A percentile compares a stretch with the other conserved stretches of the same genome.
phyloP scores from a whole-genome alignment of 257 asterid species.

The Craterostigma plantagineum region DNA sequence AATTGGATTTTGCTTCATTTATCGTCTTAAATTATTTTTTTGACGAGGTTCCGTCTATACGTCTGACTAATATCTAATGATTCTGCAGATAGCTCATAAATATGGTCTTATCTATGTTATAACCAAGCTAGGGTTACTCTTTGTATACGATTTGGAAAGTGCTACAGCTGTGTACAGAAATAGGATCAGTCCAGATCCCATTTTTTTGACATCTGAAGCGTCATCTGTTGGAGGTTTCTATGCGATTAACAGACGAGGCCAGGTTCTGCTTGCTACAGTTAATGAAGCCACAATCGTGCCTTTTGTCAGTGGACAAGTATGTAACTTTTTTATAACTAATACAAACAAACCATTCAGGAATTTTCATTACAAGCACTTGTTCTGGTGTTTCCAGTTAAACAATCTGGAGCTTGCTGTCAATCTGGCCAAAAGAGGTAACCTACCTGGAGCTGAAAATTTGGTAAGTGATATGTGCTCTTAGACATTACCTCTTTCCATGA shows the following conservation, averaged over 20 bases:
- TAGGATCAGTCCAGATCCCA: conserved; percentile 98
- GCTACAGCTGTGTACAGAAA: conserved; percentile 95
- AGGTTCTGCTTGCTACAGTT: conserved; percentile 88
- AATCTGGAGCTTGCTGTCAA: conserved; percentile 99
- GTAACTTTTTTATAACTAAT: conserved; percentile 10
- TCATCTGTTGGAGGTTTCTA: conserved; percentile 89
- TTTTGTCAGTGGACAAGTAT: conserved; percentile 95
- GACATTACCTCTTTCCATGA: conserved; percentile 4
- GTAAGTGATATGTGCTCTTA: conserved; percentile 25
- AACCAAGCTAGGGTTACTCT: conserved; percentile 96
- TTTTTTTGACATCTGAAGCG: conserved; percentile 89
- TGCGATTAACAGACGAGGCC: conserved; percentile 94
- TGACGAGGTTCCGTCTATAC: too few relatives aligned
- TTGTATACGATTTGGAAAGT: conserved; percentile 90
- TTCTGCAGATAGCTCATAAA: conserved; percentile 74
- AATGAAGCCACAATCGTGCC: conserved; percentile 87
- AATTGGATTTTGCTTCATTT: conserved; percentile 5
- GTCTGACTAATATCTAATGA: neutral
- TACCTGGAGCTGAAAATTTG: conserved; percentile 98
- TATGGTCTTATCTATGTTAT: conserved; percentile 86
- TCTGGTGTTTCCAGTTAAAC: conserved; percentile 44
- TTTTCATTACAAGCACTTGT: conserved; percentile 3
- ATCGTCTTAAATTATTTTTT: conserved; percentile 3
- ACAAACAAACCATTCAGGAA: conserved; percentile 1
- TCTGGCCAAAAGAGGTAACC: conserved; percentile 97